phyloP scores from a whole-genome alignment of 2,329 filamentous ascomycete species.

The Ceratocystis alfenasii region DNA sequence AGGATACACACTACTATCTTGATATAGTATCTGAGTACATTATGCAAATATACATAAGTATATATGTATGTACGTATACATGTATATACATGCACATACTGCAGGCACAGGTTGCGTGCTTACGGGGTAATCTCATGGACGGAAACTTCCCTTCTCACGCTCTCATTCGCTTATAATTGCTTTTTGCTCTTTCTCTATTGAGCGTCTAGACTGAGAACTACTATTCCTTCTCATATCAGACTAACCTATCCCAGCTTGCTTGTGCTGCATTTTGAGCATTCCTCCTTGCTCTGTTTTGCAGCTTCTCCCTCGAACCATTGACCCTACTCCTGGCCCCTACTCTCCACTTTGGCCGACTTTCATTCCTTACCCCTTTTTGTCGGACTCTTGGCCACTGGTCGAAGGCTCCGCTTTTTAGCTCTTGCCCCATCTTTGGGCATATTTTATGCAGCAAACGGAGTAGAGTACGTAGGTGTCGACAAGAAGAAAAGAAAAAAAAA shows the following conservation, averaged over 20 bases:
- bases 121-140: background rate
- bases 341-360: conserved; percentile 1
- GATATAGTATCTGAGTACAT: background rate
- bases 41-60: background rate
- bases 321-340: background rate
- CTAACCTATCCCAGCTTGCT: background rate
- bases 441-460: background rate
- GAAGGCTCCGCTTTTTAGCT: background rate
- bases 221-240: conserved; percentile 4
- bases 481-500: background rate
- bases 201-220: background rate
- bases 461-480: background rate
- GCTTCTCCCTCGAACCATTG: background rate
- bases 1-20: background rate
- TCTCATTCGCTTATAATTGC: background rate
- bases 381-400: background rate
- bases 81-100: background rate
- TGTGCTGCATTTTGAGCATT: background rate
- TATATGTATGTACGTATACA: background rate
- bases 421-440: background rate
- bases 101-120: background rate
- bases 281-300: conserved; percentile 3
- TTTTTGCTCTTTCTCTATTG: background rate
- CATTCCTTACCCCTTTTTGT: background rate
- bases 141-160: background rate